A percentile compares a stretch with the other conserved stretches of the same genome.
Conservation (phyloP, 2,329 filamentous ascomycete genomes). For the Alternaria consortialis region DNA sequence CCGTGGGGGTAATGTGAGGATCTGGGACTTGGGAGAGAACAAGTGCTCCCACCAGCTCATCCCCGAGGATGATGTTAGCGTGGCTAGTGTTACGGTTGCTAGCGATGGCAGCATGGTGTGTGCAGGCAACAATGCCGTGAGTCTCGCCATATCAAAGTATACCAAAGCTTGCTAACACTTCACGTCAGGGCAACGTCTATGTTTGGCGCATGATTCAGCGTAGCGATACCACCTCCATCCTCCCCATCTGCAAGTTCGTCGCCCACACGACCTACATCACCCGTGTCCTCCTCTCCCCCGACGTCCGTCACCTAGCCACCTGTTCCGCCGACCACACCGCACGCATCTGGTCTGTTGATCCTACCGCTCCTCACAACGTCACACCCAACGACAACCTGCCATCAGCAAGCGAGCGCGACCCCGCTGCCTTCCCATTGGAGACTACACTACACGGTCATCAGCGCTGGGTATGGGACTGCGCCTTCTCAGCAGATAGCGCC, state of each 20-base stretch:
- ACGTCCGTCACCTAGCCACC: conserved; percentile 92
- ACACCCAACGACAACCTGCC: conserved; percentile 44
- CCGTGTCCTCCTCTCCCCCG: conserved; percentile 87
- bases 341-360: conserved; percentile 93
- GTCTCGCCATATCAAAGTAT: conserved; percentile 28
- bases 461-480: conserved; percentile 97
- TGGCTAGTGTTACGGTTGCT: conserved; percentile 94
- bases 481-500: conserved; percentile 90
- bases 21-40: conserved; percentile 97
- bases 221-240: conserved; percentile 81
- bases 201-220: conserved; percentile 93
- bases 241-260: conserved; percentile 87
- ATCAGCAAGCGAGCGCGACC: conserved; percentile 49
- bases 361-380: conserved; percentile 47
- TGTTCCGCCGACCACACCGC: conserved; percentile 94
- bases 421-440: conserved; percentile 77
- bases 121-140: conserved; percentile 88
- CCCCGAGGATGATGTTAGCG: conserved; percentile 92
- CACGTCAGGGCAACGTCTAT: conserved; percentile 84
- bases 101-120: conserved; percentile 93
- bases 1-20: conserved; percentile 86
- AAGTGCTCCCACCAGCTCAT: conserved; percentile 96
- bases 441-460: conserved; percentile 90
- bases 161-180: conserved; percentile 4
- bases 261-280: conserved; percentile 95